phyloP scores from a whole-genome alignment of 768 basidiomycete genomes.

The Leccinum rimulosum region DNA sequence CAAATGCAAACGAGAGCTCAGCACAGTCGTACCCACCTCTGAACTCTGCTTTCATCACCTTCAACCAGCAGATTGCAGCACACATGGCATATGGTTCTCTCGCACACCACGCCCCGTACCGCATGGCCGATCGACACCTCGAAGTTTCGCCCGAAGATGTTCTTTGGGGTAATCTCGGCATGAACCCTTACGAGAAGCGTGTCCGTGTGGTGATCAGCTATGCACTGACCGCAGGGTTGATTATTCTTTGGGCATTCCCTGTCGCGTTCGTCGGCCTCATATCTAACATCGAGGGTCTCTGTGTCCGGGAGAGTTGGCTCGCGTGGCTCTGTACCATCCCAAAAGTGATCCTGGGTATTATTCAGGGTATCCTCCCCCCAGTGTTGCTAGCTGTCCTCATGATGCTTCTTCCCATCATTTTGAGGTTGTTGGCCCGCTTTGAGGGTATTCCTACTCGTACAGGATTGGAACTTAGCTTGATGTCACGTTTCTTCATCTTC shows the following conservation, averaged over 20 bases:
- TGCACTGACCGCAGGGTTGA: conserved; percentile 72
- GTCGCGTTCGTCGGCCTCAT: conserved; percentile 83
- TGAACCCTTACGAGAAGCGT: conserved; percentile 88
- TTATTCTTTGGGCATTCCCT: conserved; percentile 88
- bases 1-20: conserved; percentile 7
- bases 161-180: conserved; percentile 84
- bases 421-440: conserved; percentile 76
- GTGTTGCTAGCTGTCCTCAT: conserved; percentile 87
- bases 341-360: conserved; percentile 66
- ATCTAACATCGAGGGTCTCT: conserved; percentile 76
- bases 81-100: conserved; percentile 80
- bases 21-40: conserved; percentile 51
- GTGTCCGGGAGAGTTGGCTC: conserved; percentile 64
- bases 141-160: conserved; percentile 89
- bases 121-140: conserved; percentile 72
- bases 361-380: conserved; percentile 86
- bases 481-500: conserved; percentile 92
- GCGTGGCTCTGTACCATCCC: conserved; percentile 82
- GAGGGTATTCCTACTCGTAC: conserved; percentile 89
- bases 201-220: conserved; percentile 67
- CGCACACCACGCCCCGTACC: conserved; percentile 77
- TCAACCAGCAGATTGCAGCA: conserved; percentile 90
- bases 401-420: conserved; percentile 82
- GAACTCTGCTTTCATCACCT: conserved; percentile 83
- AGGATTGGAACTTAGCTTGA: conserved; percentile 83